These are phyloP conservation scores for Chlorencoelia australis DNA, from an alignment of 2,329 filamentous ascomycete species.

Conservation along the genomic window DNA sequence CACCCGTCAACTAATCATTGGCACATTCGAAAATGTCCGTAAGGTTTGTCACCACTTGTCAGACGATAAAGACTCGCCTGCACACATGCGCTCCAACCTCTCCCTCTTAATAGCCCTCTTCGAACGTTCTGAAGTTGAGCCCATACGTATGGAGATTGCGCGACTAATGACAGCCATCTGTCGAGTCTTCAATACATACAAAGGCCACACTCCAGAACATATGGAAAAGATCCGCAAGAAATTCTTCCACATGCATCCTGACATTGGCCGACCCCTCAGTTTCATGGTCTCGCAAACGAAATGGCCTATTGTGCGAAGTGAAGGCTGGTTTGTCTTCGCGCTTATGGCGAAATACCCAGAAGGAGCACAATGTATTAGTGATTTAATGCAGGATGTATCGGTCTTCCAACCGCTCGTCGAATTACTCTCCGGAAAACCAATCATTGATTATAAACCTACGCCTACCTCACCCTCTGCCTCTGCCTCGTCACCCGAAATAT, in stretches of 20 bases:
- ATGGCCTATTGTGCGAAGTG: conserved; percentile 49
- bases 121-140: conserved; percentile 37
- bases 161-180: conserved; percentile 43
- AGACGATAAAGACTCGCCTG: conserved; percentile 28
- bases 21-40: conserved; percentile 41
- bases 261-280: conserved; percentile 31
- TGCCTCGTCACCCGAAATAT: background rate
- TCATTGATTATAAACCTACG: conserved; percentile 14
- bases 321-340: conserved; percentile 53
- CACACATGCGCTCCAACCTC: conserved; percentile 28
- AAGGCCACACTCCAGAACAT: conserved; percentile 21
- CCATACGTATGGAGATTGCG: conserved; percentile 50
- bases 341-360: conserved; percentile 44
- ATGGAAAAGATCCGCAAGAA: conserved; percentile 27
- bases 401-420: conserved; percentile 36
- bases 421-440: conserved; percentile 37
- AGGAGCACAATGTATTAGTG: conserved; percentile 37
- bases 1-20: conserved; percentile 44
- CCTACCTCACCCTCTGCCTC: conserved; percentile 1
- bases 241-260: conserved; percentile 25
- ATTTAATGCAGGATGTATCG: conserved; percentile 34
- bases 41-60: conserved; percentile 36
- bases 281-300: conserved; percentile 47
- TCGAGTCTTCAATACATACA: conserved; percentile 40
- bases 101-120: conserved; percentile 33